These are phyloP conservation scores for Leccinum arenicola DNA, from an alignment of 768 basidiomycete genomes.

Conservation along the genomic window DNA sequence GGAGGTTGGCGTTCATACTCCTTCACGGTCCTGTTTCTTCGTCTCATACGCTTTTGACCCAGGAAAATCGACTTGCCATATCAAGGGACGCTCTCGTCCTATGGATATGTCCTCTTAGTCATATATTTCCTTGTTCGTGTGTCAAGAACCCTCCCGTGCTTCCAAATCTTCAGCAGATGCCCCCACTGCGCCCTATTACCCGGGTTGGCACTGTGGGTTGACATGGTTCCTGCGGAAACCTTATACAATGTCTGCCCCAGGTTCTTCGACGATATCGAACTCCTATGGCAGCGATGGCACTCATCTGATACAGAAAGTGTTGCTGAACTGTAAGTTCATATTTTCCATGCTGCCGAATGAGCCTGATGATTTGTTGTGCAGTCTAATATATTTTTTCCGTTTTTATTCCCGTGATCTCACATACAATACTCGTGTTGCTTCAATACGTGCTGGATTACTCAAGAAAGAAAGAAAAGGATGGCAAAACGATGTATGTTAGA, in stretches of 20 bases:
- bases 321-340: slow-evolving; percentile 75
- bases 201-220: slow-evolving; percentile 44
- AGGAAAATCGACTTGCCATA: slow-evolving; percentile 99
- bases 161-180: slow-evolving; percentile 94
- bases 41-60: slow-evolving; percentile 6
- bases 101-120: slow-evolving; percentile 96
- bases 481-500: slow-evolving; percentile 81
- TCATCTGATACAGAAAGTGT: slow-evolving; percentile 89
- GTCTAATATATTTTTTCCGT: slow-evolving; percentile 96
- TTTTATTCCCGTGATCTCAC: slow-evolving; percentile 92
- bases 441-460: slow-evolving; percentile 83
- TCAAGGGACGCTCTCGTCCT: slow-evolving; percentile 93
- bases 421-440: slow-evolving; percentile 89
- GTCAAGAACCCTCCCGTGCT: slow-evolving; percentile 97
- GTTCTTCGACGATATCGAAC: slow-evolving; percentile 98
- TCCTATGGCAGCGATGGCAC: slow-evolving; percentile 87
- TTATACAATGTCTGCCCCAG: slow-evolving; percentile 35
- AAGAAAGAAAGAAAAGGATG: slow-evolving; percentile 94
- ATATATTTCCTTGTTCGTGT: slow-evolving; percentile 92
- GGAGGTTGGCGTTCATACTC: slow-evolving; percentile 49
- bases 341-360: not conserved
- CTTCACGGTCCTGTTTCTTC: not conserved
- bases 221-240: slow-evolving; percentile 7
- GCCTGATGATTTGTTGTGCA: slow-evolving; percentile 31
- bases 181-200: slow-evolving; percentile 83